Percentiles rank a stretch among this genome's conserved stretches.
Evolutionary conservation across 1,284 basidiomycete species (phyloP).

Genomic region (Microbotryum scabiosae): DNA sequence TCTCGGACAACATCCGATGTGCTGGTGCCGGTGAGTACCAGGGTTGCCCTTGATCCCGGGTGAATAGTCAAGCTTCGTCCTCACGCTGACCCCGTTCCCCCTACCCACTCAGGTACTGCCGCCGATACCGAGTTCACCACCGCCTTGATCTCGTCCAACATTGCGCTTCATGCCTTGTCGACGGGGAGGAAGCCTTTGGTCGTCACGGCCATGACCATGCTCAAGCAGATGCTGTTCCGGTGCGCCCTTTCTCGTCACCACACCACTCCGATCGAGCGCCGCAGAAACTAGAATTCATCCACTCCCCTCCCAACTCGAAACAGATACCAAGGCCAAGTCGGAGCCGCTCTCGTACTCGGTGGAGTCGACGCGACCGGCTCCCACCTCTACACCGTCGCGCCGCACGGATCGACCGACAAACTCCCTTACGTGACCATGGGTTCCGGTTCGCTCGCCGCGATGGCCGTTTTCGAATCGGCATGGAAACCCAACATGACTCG

Average conservation of each 20-base stretch:
- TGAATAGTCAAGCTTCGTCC: too few relatives aligned
- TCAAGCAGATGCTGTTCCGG: slow-evolving; percentile 79
- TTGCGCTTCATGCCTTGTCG: slow-evolving; percentile 76
- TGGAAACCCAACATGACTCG: slow-evolving; percentile 80
- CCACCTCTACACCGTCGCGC: slow-evolving; percentile 91
- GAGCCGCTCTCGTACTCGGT: slow-evolving; percentile 93
- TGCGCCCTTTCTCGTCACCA: slow-evolving; percentile 38
- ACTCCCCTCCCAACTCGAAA: neutral
- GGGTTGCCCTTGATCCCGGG: neutral
- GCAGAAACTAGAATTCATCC: neutral
- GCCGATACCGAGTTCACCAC: slow-evolving; percentile 43
- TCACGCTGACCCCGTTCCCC: neutral
- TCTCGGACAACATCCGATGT: slow-evolving; percentile 88
- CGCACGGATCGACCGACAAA: slow-evolving; percentile 97
- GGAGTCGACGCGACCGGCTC: slow-evolving; percentile 89
- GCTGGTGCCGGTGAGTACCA: slow-evolving; percentile 93
- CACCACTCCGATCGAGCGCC: neutral
- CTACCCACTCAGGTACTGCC: neutral
- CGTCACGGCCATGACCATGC: slow-evolving; percentile 96
- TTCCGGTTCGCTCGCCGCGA: slow-evolving; percentile 87
- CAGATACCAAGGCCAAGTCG: slow-evolving; percentile 88
- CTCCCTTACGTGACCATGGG: slow-evolving; percentile 99
- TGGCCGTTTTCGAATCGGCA: slow-evolving; percentile 89
- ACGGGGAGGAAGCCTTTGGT: slow-evolving; percentile 81
- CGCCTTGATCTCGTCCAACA: slow-evolving; percentile 83